Conservation (phyloP, 1,139 yeast genomes). For the Citeromyces siamensis region DNA sequence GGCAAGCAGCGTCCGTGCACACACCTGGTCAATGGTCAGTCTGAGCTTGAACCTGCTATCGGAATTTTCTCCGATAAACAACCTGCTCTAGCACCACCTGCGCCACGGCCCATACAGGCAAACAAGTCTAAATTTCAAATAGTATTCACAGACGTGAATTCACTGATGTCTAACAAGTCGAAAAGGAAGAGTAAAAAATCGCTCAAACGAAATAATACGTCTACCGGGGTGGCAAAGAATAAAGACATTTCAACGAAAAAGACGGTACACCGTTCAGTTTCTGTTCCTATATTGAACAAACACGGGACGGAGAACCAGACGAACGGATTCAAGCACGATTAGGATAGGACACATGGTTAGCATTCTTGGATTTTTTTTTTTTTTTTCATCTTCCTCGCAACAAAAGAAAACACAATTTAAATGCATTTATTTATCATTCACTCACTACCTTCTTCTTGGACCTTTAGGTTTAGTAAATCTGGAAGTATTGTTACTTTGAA, state of each 20-base stretch:
- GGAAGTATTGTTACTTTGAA: slow-evolving; percentile 5
- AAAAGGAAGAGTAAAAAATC: slow-evolving; percentile 18
- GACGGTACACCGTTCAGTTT: slow-evolving; percentile 5
- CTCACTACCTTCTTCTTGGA: slow-evolving; percentile 5
- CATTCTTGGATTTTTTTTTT: no score
- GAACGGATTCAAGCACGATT: no score
- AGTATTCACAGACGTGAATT: slow-evolving; percentile 36
- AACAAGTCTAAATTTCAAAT: slow-evolving; percentile 41
- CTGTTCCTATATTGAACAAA: slow-evolving; percentile 4
- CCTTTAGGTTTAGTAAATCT: slow-evolving; percentile 20
- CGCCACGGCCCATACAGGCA: slow-evolving; percentile 8
- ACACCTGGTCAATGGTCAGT: slow-evolving; percentile 12
- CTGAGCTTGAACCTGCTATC: slow-evolving; percentile 16
- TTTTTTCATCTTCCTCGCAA: no score
- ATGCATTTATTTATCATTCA: slow-evolving; percentile 1
- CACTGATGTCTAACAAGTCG: slow-evolving; percentile 25
- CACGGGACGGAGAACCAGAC: not conserved
- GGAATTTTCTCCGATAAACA: slow-evolving; percentile 15
- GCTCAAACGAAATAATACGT: slow-evolving; percentile 12
- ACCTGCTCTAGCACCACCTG: not conserved
- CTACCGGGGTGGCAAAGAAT: slow-evolving; percentile 8
- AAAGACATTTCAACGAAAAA: slow-evolving; percentile 2
- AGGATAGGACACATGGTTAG: no score
- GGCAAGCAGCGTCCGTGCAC: slow-evolving; percentile 14
- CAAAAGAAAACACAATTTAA: no score